Percentiles rank a stretch among this genome's conserved stretches.
phyloP scores from a whole-genome alignment of 1,284 basidiomycete species.

The Tausonia pullulans region DNA sequence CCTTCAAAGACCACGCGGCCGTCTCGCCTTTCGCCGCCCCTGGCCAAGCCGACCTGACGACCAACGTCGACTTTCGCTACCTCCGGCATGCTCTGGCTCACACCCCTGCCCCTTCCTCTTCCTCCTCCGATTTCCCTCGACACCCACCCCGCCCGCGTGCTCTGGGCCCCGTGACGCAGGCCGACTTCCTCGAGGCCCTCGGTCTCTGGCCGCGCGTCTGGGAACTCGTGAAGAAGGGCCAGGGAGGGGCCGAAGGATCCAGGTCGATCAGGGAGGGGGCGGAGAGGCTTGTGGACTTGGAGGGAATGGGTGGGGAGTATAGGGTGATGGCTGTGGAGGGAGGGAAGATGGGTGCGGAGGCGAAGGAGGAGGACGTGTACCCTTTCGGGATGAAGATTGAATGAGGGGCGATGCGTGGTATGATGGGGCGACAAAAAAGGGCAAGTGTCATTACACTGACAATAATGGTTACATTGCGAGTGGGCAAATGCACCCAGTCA shows the following conservation, averaged over 20 bases:
- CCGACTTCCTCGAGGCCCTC: constrained; percentile 55
- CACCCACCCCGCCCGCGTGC: constrained; percentile 18
- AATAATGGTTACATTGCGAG: too few species aligned
- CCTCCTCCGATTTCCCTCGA: constrained; percentile 8
- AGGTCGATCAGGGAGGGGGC: constrained; percentile 39
- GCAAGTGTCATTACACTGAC: too few species aligned
- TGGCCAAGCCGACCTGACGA: constrained; percentile 82
- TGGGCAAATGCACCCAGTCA: too few species aligned
- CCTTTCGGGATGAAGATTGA: constrained; percentile 25
- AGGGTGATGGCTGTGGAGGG: constrained; percentile 41
- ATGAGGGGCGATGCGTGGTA: neutral
- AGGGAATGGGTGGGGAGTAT: constrained; percentile 48
- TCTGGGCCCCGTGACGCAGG: constrained; percentile 57
- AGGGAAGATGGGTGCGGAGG: constrained; percentile 1
- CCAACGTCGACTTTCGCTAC: constrained; percentile 91
- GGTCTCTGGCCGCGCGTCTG: constrained; percentile 55
- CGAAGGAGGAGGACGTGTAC: constrained; percentile 28
- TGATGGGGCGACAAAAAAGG: too few species aligned
- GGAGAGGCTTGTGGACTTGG: constrained; percentile 41
- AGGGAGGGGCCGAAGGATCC: neutral
- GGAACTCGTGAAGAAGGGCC: constrained; percentile 38
- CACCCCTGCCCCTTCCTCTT: neutral
- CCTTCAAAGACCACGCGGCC: constrained; percentile 76
- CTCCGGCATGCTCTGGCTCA: constrained; percentile 32
- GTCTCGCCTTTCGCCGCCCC: constrained; percentile 76